Conservation (phyloP, 352 stramenopile genomes). For the Phytophthora colocasiae region DNA sequence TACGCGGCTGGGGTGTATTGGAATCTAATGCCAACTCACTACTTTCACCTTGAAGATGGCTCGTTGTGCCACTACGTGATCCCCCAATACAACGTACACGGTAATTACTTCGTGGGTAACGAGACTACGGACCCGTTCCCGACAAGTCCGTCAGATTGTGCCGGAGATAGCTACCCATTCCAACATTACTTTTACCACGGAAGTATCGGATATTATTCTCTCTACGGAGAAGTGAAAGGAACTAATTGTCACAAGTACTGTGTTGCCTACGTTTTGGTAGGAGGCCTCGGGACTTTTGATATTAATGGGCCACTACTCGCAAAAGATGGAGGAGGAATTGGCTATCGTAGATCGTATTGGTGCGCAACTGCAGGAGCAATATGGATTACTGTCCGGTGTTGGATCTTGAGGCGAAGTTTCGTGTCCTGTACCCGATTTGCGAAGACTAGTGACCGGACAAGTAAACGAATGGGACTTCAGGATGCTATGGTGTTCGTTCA, state of each 20-base stretch:
- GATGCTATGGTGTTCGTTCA: conserved; percentile 32
- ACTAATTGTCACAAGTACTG: conserved; percentile 18
- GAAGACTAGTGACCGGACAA: background rate
- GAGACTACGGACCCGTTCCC: conserved; percentile 6
- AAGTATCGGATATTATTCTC: conserved; percentile 20
- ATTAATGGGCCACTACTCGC: conserved; percentile 17
- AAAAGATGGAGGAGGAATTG: conserved; percentile 2
- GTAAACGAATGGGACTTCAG: conserved; percentile 11
- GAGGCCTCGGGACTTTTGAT: conserved; percentile 19
- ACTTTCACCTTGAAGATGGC: conserved; percentile 6
- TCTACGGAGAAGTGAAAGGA: conserved; percentile 26
- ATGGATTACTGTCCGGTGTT: conserved; percentile 11
- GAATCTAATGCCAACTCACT: conserved; percentile 27
- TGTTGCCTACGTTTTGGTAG: conserved; percentile 16
- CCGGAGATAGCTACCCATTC: conserved; percentile 14
- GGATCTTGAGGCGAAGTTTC: conserved; percentile 21
- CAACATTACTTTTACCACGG: conserved; percentile 28
- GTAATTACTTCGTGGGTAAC: conserved; percentile 19
- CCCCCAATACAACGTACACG: conserved; percentile 28
- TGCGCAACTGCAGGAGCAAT: conserved; percentile 9
- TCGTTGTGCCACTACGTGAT: conserved; percentile 30
- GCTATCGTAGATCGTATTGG: conserved; percentile 29
- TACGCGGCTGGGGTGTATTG: conserved; percentile 25
- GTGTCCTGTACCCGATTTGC: conserved; percentile 22
- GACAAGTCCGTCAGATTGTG: conserved; percentile 9